Evolutionary conservation across 148 eudicot genomes (phyloP).

Genomic region (Heliosperma pusillum): DNA sequence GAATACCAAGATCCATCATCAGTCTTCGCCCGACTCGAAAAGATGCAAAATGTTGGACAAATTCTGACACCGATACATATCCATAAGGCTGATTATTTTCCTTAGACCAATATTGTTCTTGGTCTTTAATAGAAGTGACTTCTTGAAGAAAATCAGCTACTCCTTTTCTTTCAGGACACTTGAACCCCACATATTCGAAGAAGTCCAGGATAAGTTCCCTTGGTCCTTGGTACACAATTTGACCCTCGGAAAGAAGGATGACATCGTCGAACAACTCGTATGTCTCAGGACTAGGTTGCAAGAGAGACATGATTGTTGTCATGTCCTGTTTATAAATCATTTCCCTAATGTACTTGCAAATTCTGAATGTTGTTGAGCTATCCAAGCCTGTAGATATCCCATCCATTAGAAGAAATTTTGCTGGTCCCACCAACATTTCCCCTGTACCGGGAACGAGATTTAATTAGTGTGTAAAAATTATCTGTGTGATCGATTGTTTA

Average conservation of each 20-base stretch:
- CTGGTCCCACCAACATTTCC: constrained; percentile 85
- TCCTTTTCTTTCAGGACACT: constrained; percentile 74
- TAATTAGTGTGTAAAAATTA: too few species aligned
- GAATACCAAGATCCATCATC: constrained; percentile 39
- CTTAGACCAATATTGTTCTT: constrained; percentile 66
- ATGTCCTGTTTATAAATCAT: constrained; percentile 69
- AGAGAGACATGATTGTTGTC: constrained; percentile 66
- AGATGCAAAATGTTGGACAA: constrained; percentile 43
- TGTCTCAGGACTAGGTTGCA: constrained; percentile 81
- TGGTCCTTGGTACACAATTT: constrained; percentile 77
- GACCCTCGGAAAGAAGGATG: constrained; percentile 71
- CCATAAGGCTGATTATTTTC: constrained; percentile 35
- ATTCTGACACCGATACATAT: constrained; percentile 48
- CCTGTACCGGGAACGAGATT: constrained; percentile 30
- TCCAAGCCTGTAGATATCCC: constrained; percentile 83
- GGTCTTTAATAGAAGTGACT: constrained; percentile 77
- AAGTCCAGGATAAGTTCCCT: constrained; percentile 54
- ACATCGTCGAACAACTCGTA: constrained; percentile 69
- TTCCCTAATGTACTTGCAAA: constrained; percentile 61
- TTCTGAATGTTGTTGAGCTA: constrained; percentile 74
- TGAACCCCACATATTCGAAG: constrained; percentile 61
- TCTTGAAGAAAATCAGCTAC: constrained; percentile 87
- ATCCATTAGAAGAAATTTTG: constrained; percentile 65
- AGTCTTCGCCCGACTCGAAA: constrained; percentile 50
- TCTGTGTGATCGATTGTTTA: too few species aligned